These are phyloP conservation scores for Thymus mandschuricus DNA, from an alignment of 257 asterid species.

Conservation along the genomic window DNA sequence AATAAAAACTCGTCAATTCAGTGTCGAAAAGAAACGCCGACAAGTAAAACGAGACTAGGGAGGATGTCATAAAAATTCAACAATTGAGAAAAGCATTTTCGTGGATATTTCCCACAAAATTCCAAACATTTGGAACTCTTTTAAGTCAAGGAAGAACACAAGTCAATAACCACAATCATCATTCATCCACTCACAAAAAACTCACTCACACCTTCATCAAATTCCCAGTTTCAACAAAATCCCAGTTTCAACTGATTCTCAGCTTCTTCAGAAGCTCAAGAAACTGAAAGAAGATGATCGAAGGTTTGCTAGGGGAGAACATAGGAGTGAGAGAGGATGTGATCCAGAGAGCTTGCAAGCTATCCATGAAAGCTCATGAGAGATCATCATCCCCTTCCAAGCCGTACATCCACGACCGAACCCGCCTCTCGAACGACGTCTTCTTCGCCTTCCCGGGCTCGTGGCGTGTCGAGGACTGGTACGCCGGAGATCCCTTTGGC, in stretches of 20 bases:
- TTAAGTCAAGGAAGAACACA: conserved; percentile 29
- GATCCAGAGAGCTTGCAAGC: conserved; percentile 60
- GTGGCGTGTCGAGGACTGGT: conserved; percentile 69
- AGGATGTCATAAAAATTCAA: background rate
- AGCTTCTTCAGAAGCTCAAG: background rate
- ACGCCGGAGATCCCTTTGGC: conserved; percentile 56
- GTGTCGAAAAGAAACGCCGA: too few relatives aligned
- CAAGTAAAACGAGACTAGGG: too few relatives aligned
- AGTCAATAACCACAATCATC: conserved; percentile 22
- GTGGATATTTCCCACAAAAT: conserved; percentile 11
- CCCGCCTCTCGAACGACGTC: conserved; percentile 47
- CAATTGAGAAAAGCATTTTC: background rate
- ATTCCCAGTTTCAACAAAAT: background rate
- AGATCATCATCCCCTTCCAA: conserved; percentile 51
- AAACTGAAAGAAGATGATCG: conserved; percentile 38
- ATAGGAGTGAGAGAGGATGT: conserved; percentile 59
- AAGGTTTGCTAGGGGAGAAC: conserved; percentile 53
- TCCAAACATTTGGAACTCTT: background rate
- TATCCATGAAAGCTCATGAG: conserved; percentile 72
- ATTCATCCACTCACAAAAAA: background rate
- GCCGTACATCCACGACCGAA: conserved; percentile 57
- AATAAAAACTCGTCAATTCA: too few relatives aligned
- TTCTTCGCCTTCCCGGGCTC: conserved; percentile 74
- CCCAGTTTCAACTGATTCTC: conserved; percentile 21
- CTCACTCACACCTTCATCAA: background rate